Conservation (phyloP, 371 early-diverging fungal genomes). For the Mortierella polycephala region DNA sequence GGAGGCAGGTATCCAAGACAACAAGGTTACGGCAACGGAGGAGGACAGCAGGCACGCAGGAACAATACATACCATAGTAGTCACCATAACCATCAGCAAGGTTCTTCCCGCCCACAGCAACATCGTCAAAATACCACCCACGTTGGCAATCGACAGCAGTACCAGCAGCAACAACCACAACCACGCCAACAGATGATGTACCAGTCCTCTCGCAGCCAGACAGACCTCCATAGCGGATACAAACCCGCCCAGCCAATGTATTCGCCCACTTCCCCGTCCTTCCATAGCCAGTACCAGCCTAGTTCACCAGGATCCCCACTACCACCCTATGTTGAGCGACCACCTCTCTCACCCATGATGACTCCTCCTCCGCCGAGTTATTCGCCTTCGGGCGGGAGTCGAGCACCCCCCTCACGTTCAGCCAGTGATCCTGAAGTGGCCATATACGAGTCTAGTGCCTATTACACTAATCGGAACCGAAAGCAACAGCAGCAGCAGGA, state of each 20-base stretch:
- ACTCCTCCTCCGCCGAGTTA: slow-evolving; percentile 43
- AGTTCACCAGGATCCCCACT: slow-evolving; percentile 38
- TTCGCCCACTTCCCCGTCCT: slow-evolving; percentile 46
- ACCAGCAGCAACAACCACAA: slow-evolving; percentile 24
- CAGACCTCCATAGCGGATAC: slow-evolving; percentile 34
- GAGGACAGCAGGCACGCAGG: slow-evolving; percentile 20
- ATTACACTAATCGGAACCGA: slow-evolving; percentile 36
- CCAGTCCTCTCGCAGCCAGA: slow-evolving; percentile 33
- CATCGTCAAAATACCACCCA: slow-evolving; percentile 34
- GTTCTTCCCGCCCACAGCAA: slow-evolving; percentile 9
- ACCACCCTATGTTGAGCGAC: slow-evolving; percentile 44
- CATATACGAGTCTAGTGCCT: slow-evolving; percentile 31
- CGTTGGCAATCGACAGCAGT: slow-evolving; percentile 7
- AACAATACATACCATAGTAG: slow-evolving; percentile 43
- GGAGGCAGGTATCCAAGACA: slow-evolving; percentile 11
- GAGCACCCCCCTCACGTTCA: slow-evolving; percentile 8
- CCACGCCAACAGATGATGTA: slow-evolving; percentile 31
- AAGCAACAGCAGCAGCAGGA: slow-evolving; percentile 31
- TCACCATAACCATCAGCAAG: slow-evolving; percentile 1
- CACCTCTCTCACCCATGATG: slow-evolving; percentile 11
- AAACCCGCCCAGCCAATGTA: slow-evolving; percentile 23
- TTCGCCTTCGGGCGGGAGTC: slow-evolving; percentile 11
- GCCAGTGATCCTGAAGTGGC: slow-evolving; percentile 33
- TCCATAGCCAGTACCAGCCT: slow-evolving; percentile 36
- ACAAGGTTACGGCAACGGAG: slow-evolving; percentile 1